Conservation (phyloP, 306 rosid genomes). For the Calophaca sinica region DNA sequence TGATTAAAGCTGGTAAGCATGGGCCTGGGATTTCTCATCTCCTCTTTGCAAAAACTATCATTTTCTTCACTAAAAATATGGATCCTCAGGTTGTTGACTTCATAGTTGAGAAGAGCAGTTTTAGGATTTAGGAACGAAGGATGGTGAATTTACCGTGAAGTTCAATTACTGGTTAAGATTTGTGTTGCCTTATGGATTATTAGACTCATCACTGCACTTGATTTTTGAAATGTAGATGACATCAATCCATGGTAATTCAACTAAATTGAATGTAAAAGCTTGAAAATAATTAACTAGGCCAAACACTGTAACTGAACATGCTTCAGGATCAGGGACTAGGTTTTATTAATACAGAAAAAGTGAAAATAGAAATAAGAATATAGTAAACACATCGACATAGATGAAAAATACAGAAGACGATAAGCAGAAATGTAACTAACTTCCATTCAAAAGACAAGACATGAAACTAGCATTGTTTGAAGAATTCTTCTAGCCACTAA, state of each 20-base stretch:
- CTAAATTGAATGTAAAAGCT: not conserved
- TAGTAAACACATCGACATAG: constrained; percentile 13
- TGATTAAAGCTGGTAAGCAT: no score
- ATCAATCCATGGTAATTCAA: not conserved
- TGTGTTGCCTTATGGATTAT: no score
- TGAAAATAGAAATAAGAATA: not conserved
- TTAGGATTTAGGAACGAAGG: no score
- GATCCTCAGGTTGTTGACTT: no score
- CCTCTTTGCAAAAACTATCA: no score
- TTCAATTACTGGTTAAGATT: no score
- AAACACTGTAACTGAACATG: not conserved
- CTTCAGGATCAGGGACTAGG: constrained; percentile 7
- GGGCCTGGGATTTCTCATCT: no score
- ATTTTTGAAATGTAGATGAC: not conserved
- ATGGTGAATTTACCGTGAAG: no score
- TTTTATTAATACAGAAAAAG: constrained; percentile 31
- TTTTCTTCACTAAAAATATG: no score
- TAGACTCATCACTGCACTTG: no score
- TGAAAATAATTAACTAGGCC: constrained; percentile 12
- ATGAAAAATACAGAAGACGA: constrained; percentile 13
- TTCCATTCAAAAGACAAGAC: constrained; percentile 31
- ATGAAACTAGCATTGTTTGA: constrained; percentile 8
- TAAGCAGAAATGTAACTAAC: constrained; percentile 12
- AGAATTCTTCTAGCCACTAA: constrained; percentile 23
- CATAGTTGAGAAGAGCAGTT: no score